phyloP scores from a whole-genome alignment of 2,329 filamentous ascomycete genomes.

The Calycina herbarum region DNA sequence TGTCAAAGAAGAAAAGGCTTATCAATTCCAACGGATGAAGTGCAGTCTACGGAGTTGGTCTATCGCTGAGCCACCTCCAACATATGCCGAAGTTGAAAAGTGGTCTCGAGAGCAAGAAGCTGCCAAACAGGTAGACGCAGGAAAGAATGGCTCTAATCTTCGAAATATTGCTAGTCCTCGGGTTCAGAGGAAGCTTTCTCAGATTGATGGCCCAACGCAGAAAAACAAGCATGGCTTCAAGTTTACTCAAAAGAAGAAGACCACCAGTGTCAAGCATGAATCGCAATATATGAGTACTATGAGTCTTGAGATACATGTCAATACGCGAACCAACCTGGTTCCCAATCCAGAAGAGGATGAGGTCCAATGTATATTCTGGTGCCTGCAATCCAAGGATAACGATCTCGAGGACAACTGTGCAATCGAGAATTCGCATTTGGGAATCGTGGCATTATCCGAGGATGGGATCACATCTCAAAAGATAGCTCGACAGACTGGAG shows the following conservation, averaged over 20 bases:
- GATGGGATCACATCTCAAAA: conserved; percentile 58
- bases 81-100: conserved; percentile 62
- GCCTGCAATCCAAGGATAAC: conserved; percentile 73
- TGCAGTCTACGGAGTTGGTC: conserved; percentile 76
- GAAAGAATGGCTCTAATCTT: conserved; percentile 25
- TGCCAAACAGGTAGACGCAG: conserved; percentile 11
- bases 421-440: conserved; percentile 57
- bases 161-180: conserved; percentile 19
- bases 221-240: conserved; percentile 81
- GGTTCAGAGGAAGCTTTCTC: conserved; percentile 57
- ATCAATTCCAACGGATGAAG: conserved; percentile 52
- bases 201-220: conserved; percentile 87
- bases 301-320: conserved; percentile 91
- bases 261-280: conserved; percentile 77
- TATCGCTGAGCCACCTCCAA: conserved; percentile 69
- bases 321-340: conserved; percentile 75
- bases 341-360: conserved; percentile 92
- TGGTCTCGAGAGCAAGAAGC: conserved; percentile 58
- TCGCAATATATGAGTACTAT: conserved; percentile 95
- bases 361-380: conserved; percentile 88
- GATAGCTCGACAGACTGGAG: conserved; percentile 59
- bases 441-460: conserved; percentile 71
- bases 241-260: conserved; percentile 74
- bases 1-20: conserved; percentile 49
- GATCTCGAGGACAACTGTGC: conserved; percentile 50